Base-by-base conservation (phyloP, 164 flowering plant genomes). In the Macadamia integrifolia region DNA sequence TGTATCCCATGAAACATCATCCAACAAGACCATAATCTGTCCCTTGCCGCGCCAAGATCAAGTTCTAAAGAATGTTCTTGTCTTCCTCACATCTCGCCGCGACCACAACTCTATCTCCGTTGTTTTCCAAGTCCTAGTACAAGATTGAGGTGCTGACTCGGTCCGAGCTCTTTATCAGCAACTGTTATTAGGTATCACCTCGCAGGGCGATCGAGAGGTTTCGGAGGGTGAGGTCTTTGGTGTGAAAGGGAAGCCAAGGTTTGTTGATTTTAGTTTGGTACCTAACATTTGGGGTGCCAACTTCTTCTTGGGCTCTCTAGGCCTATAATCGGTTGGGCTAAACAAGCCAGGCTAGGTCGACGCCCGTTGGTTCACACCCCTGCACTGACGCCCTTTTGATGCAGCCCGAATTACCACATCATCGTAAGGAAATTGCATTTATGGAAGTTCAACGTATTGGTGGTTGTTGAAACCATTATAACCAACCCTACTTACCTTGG, bases 171-270 rank as follows among this genome's bases (percentile, higher is more conserved):
- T 90, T 88, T 77, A 90, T 93, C 63, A 92, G 93, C 2, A 93
- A 93, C 84, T 89, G 93, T 77, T 93, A 93, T 55, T 80, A 93
- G 0, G 80, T 90, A 0, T 80, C 86, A 9, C 98, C 98, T 0
- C 59, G 61, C 17, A 76, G 86, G 6, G 87, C 79, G 31, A 79
- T 80, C 61, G 71, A 71, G 30, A 76, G 98, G 64, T 93, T 93
- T 71, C 42, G 65, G 0, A 66, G 80, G 44, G 77, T 89, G 30
- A 62, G 71, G 67, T 74, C 93, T 6, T 69, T 90, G 29, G 71
- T 79, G n/a, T 93, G 29, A 93, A 93, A 61, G 98, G 98, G 42
- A 86, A 85, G 77, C 98, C 98, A 5, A 69, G 98, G 69, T 93
- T 93, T 52, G 84, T 93, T 1, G 97, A 93, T 73, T 93, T 93